Percentiles rank a stretch among this genome's conserved stretches.
Evolutionary conservation across 768 basidiomycete species (phyloP).

Genomic region (Phylloporus sp.): DNA sequence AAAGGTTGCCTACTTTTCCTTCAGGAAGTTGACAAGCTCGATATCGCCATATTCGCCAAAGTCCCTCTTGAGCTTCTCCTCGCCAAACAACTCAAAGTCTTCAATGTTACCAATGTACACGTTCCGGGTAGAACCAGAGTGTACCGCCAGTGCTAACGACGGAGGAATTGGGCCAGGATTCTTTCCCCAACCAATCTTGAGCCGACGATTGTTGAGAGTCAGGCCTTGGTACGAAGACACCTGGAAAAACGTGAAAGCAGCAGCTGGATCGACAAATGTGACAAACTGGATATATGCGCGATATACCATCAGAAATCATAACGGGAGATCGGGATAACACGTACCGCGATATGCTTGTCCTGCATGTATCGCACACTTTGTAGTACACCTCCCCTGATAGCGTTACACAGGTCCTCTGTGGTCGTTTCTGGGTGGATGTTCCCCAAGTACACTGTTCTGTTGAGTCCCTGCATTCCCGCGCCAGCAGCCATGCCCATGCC

Average conservation of each 20-base stretch:
- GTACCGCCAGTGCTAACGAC: conserved; percentile 80
- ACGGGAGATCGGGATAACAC: conserved; percentile 27
- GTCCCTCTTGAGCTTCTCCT: conserved; percentile 86
- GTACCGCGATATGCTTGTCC: conserved; percentile 94
- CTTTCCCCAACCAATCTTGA: conserved; percentile 99
- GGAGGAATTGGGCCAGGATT: conserved; percentile 84
- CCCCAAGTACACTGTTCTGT: conserved; percentile 92
- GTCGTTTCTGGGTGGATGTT: conserved; percentile 97
- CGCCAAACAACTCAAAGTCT: conserved; percentile 88
- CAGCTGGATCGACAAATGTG: conserved; percentile 91
- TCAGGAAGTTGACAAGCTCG: conserved; percentile 92
- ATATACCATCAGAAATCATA: conserved; percentile 4
- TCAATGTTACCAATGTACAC: conserved; percentile 95
- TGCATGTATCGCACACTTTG: conserved; percentile 94
- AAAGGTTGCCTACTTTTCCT: conserved; percentile 74
- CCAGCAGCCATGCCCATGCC: conserved; percentile 28
- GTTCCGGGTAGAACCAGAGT: conserved; percentile 90
- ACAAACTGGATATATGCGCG: conserved; percentile 59
- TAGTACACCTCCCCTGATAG: conserved; percentile 92
- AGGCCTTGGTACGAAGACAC: conserved; percentile 87
- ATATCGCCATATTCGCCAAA: conserved; percentile 97
- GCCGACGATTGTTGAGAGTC: conserved; percentile 85
- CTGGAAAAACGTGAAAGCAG: conserved; percentile 92
- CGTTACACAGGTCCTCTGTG: conserved; percentile 92
- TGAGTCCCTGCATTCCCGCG: conserved; percentile 54